Evolutionary conservation across 352 stramenopile genomes (phyloP).

Genomic region (Elongisporangium senticosum): DNA sequence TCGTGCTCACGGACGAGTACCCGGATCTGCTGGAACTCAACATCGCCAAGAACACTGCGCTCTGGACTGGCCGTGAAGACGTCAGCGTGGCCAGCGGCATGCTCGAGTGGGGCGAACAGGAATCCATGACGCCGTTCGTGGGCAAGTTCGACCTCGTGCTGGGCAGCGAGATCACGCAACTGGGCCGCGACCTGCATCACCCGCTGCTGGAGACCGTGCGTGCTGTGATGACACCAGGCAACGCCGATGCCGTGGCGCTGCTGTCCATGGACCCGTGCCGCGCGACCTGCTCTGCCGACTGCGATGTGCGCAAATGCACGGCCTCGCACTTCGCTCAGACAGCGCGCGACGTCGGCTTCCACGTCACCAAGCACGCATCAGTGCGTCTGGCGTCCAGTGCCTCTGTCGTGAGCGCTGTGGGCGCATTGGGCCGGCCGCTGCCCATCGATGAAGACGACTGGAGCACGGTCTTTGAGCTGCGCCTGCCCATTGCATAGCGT

Average conservation of each 20-base stretch:
- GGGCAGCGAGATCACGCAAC: conserved; percentile 58
- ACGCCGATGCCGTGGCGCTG: conserved; percentile 23
- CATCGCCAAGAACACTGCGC: conserved; percentile 25
- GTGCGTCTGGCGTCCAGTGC: conserved; percentile 22
- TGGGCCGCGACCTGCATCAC: conserved; percentile 31
- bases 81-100: conserved; percentile 13
- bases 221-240: conserved; percentile 18
- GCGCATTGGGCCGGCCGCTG: conserved; percentile 31
- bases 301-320: conserved; percentile 43
- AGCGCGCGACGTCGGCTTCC: conserved; percentile 32
- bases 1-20: conserved; percentile 52
- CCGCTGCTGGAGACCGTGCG: conserved; percentile 39
- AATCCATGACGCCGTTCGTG: conserved; percentile 23
- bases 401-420: conserved; percentile 27
- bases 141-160: conserved; percentile 45
- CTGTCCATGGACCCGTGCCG: conserved; percentile 54
- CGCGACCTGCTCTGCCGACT: conserved; percentile 25
- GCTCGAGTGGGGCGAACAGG: conserved; percentile 27
- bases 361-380: conserved; percentile 29
- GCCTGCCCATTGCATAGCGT: not conserved
- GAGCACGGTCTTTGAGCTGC: conserved; percentile 51
- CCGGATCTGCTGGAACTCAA: conserved; percentile 42
- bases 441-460: conserved; percentile 45
- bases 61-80: conserved; percentile 13
- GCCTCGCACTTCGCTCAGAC: conserved; percentile 41